Base-by-base conservation (phyloP, 371 early-diverging fungal species). In the Vairimorpha necatrix region DNA sequence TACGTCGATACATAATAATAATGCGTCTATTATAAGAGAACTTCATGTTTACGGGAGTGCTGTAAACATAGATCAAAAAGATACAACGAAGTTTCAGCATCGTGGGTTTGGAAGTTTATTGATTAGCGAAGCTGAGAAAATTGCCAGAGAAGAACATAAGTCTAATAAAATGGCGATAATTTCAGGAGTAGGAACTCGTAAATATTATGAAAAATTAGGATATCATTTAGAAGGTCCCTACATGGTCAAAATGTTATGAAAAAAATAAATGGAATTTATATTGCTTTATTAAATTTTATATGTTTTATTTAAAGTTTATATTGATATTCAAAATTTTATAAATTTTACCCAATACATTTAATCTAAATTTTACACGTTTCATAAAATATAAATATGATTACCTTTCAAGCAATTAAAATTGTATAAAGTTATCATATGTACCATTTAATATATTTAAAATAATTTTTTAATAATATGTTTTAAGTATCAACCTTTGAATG, bases 111-210 rank as follows among this genome's bases (percentile, higher is more conserved):
- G 99, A 69, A 93, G 94, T 0, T 81, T 96, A 80, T 84, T 99
- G 74, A 96, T 99, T 92, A 94, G 93, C 72, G 99, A 97, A 85
- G 99, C 99, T 0, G 99, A 96, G 86, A 86, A 95, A 65, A 99
- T 99, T 79, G 96, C 98, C 22, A 87, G 90, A 73, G 93, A 96
- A 77, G 99, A 99, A 85, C 99, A 99, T 83, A 91, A 91, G 22
- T 91, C 92, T 77, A 88, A 87, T 48, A 99, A 99, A 82, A 79
- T 99, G 48, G 91, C 94, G 20, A 96, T 99, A 69, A 99, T 99
- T 83, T 90, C 95, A 73, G 89, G 93, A 32, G 95, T 99, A 1
- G 99, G 99, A 50, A 96, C 96, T 13, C 87, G 99, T 60, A 91
- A 96, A 78, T 99, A 99, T 84, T 99, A 99, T 83, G 89, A 91